Conservation (phyloP, 805 yeast species). For the Barnettozyma botsteinii region DNA sequence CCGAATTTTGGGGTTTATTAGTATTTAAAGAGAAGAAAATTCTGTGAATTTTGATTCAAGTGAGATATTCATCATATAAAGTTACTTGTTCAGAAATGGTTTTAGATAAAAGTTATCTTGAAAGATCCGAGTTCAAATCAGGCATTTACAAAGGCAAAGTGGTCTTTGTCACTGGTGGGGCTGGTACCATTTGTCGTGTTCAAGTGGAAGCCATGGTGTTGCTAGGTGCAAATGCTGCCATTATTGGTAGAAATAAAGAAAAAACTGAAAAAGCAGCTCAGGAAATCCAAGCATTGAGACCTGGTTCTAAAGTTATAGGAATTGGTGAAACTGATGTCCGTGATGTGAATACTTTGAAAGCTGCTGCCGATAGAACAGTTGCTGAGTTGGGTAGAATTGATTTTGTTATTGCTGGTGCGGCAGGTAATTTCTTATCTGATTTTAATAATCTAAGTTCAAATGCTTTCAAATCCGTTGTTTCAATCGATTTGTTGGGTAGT, state of each 20-base stretch:
- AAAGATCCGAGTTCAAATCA: slow-evolving; percentile 40
- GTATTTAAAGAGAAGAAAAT: background rate
- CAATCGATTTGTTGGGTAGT: slow-evolving; percentile 83
- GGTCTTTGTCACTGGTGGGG: slow-evolving; percentile 91
- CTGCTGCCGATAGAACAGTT: slow-evolving; percentile 65
- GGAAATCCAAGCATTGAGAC: slow-evolving; percentile 53
- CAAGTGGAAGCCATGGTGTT: slow-evolving; percentile 81
- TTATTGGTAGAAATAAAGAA: slow-evolving; percentile 68
- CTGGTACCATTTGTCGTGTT: slow-evolving; percentile 91
- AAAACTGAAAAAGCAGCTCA: slow-evolving; percentile 64
- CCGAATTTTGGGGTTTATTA: too few species aligned
- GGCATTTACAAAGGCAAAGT: slow-evolving; percentile 78
- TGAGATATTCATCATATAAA: too few species aligned
- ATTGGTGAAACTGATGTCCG: slow-evolving; percentile 76
- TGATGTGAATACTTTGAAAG: slow-evolving; percentile 47
- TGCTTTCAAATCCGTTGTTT: slow-evolving; percentile 84
- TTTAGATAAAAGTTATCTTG: slow-evolving; percentile 25
- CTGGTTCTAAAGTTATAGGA: slow-evolving; percentile 64
- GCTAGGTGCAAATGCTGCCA: slow-evolving; percentile 83
- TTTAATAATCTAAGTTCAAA: slow-evolving; percentile 73
- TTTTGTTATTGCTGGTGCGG: slow-evolving; percentile 90
- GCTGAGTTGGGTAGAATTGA: slow-evolving; percentile 71
- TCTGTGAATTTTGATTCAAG: background rate
- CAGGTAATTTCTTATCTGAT: slow-evolving; percentile 86
- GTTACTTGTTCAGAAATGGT: background rate